Evolutionary conservation across 805 yeast genomes (phyloP).

Genomic region (Citeromyces nyonsensis): DNA sequence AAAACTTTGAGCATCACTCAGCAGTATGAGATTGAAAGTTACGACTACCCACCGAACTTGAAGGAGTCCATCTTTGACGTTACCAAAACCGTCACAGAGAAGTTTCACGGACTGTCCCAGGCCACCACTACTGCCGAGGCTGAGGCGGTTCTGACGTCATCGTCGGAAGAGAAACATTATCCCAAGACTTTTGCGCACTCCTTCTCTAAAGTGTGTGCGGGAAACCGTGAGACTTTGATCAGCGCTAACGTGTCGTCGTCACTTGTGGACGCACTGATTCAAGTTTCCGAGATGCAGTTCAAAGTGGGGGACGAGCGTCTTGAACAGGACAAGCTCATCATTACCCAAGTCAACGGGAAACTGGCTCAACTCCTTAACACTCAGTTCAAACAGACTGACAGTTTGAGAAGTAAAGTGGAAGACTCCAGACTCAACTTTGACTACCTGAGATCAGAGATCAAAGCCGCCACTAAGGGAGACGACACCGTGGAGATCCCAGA

Average conservation of each 20-base stretch:
- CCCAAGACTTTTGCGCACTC: conserved; percentile 71
- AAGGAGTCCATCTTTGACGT: conserved; percentile 51
- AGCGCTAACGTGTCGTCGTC: conserved; percentile 10
- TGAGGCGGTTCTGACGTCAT: conserved; percentile 31
- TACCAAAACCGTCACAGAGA: conserved; percentile 37
- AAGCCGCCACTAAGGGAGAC: conserved; percentile 17
- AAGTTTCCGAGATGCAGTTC: conserved; percentile 37
- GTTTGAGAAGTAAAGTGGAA: conserved; percentile 54
- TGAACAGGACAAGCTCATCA: conserved; percentile 52
- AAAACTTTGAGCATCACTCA: conserved; percentile 31
- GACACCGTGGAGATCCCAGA: conserved; percentile 26
- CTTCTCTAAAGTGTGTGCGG: conserved; percentile 37
- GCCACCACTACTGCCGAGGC: conserved; percentile 57
- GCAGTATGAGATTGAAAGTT: conserved; percentile 60
- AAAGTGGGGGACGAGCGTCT: conserved; percentile 55
- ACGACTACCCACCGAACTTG: conserved; percentile 74
- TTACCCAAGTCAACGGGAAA: conserved; percentile 40
- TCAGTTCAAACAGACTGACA: conserved; percentile 44
- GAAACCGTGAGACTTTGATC: conserved; percentile 28
- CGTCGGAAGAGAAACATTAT: conserved; percentile 15
- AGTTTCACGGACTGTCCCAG: conserved; percentile 41
- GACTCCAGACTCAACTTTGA: conserved; percentile 58
- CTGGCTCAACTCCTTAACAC: conserved; percentile 34
- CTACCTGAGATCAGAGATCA: conserved; percentile 45
- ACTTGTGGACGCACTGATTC: conserved; percentile 36